phyloP scores from a whole-genome alignment of 2,329 filamentous ascomycete genomes.

The Penicillium occitanis region DNA sequence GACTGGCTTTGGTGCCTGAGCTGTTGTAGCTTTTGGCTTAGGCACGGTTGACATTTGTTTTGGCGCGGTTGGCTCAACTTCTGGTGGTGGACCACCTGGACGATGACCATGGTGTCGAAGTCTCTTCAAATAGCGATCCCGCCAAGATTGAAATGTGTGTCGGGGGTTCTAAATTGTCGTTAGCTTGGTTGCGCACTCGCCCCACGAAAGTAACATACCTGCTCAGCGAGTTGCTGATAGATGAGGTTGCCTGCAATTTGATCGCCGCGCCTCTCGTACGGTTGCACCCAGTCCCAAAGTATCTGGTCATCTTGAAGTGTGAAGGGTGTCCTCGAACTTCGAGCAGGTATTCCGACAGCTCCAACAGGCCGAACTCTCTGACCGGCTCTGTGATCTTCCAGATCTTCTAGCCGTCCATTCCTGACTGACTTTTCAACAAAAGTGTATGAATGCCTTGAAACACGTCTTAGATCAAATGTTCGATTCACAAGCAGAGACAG shows the following conservation, averaged over 20 bases:
- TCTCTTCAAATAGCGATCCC: slow-evolving; percentile 47
- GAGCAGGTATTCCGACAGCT: slow-evolving; percentile 39
- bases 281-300: slow-evolving; percentile 47
- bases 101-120: slow-evolving; percentile 36
- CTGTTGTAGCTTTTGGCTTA: neutral
- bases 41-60: neutral
- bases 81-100: slow-evolving; percentile 31
- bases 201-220: slow-evolving; percentile 29
- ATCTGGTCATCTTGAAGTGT: slow-evolving; percentile 47
- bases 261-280: slow-evolving; percentile 34
- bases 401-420: slow-evolving; percentile 49
- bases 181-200: neutral
- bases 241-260: slow-evolving; percentile 44
- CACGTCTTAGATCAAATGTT: neutral
- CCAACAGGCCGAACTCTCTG: slow-evolving; percentile 49
- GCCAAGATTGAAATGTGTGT: slow-evolving; percentile 52
- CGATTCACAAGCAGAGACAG: neutral
- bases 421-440: slow-evolving; percentile 58
- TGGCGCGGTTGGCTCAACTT: neutral
- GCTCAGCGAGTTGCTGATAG: slow-evolving; percentile 45
- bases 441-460: slow-evolving; percentile 53
- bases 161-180: slow-evolving; percentile 36
- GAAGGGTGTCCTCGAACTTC: slow-evolving; percentile 36
- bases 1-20: neutral
- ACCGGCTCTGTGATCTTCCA: slow-evolving; percentile 50